Conservation (phyloP, 352 stramenopile genomes). For the Phytophthora citrophthora region DNA sequence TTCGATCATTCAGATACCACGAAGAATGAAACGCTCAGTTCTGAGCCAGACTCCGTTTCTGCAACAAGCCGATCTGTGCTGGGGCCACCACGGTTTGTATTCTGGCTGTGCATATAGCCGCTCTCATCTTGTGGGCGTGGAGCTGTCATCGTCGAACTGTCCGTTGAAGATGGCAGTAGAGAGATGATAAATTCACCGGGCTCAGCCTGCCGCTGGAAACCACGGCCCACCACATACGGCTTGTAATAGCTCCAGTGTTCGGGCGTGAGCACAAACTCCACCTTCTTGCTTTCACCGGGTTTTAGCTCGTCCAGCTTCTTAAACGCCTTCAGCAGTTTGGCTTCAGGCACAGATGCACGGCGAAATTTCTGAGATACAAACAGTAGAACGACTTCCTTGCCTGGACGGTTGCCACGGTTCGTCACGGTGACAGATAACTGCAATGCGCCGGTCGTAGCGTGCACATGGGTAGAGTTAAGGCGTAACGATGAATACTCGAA, state of each 20-base stretch:
- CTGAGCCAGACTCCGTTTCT: background rate
- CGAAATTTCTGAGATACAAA: slow-evolving; percentile 70
- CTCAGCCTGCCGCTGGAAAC: slow-evolving; percentile 47
- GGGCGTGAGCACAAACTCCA: slow-evolving; percentile 51
- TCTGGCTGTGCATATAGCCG: slow-evolving; percentile 10
- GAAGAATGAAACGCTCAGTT: slow-evolving; percentile 29
- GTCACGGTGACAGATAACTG: slow-evolving; percentile 62
- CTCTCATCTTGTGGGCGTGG: background rate
- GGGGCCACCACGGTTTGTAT: slow-evolving; percentile 11
- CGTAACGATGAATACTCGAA: slow-evolving; percentile 68
- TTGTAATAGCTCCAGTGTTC: slow-evolving; percentile 67
- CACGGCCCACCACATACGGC: slow-evolving; percentile 45
- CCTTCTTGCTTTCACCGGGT: slow-evolving; percentile 28
- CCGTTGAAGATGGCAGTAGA: slow-evolving; percentile 29
- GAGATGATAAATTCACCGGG: slow-evolving; percentile 64
- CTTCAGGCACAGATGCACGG: slow-evolving; percentile 58
- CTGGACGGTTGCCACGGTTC: slow-evolving; percentile 55
- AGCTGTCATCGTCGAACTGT: slow-evolving; percentile 11
- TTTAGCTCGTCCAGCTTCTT: slow-evolving; percentile 59
- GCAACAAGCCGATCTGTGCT: background rate
- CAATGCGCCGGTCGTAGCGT: slow-evolving; percentile 37
- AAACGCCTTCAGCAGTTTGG: slow-evolving; percentile 83
- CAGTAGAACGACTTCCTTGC: slow-evolving; percentile 76
- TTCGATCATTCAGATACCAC: slow-evolving; percentile 14
- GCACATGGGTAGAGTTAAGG: slow-evolving; percentile 44